Percentiles rank a stretch among this genome's conserved stretches.
Conservation (phyloP, 225 moss, liverwort and hornwort genomes). For the Marchantia polymorpha region DNA sequence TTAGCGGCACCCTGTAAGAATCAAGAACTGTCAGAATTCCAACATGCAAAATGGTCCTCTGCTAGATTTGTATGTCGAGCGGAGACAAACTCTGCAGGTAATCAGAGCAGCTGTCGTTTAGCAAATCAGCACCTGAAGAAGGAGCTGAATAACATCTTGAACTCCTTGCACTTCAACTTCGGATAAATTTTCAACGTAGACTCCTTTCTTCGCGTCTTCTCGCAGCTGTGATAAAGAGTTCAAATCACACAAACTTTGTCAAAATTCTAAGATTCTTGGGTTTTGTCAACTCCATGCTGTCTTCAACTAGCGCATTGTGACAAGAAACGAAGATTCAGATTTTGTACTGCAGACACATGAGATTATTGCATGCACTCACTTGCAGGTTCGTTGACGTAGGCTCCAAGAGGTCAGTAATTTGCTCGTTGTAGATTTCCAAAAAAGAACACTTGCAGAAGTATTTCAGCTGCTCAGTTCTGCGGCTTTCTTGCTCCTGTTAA, state of each 20-base stretch:
- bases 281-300: too few species aligned
- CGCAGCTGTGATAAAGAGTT: conserved; percentile 53
- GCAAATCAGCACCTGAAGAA: conserved; percentile 54
- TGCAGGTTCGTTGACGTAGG: conserved; percentile 50
- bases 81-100: too few species aligned
- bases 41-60: neutral
- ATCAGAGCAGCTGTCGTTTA: neutral
- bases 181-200: conserved; percentile 88
- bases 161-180: conserved; percentile 91
- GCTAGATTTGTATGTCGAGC: too few species aligned
- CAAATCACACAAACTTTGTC: too few species aligned
- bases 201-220: conserved; percentile 88
- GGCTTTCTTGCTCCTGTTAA: conserved; percentile 43
- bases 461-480: conserved; percentile 41
- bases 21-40: neutral
- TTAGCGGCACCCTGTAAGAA: conserved; percentile 74
- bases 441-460: conserved; percentile 50
- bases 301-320: too few species aligned
- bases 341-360: too few species aligned
- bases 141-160: conserved; percentile 86
- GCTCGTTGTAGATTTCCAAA: conserved; percentile 57
- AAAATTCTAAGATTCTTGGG: too few species aligned
- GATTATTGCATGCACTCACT: conserved; percentile 17
- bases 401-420: conserved; percentile 51
- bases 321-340: too few species aligned